phyloP scores from a whole-genome alignment of 2,329 filamentous ascomycete species.

The Septoria petroselini region DNA sequence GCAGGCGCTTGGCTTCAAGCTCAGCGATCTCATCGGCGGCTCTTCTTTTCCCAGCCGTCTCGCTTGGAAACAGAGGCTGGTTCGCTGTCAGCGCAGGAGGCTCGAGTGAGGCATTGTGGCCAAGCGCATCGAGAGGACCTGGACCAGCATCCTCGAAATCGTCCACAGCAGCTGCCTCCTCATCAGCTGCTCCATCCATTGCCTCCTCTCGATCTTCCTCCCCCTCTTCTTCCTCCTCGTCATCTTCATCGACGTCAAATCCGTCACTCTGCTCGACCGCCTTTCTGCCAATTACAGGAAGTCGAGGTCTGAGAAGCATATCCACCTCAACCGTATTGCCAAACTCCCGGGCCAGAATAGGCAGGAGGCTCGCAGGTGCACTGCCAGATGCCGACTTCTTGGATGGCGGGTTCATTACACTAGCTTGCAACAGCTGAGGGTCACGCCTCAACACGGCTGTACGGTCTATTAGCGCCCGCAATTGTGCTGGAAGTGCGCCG shows the following conservation, averaged over 20 bases:
- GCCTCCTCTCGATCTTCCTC: slow-evolving; percentile 20
- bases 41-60: slow-evolving; percentile 12
- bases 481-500: slow-evolving; percentile 65
- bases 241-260: slow-evolving; percentile 19
- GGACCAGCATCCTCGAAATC: slow-evolving; percentile 1
- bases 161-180: background rate
- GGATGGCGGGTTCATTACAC: slow-evolving; percentile 69
- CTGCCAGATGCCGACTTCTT: slow-evolving; percentile 49
- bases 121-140: slow-evolving; percentile 15
- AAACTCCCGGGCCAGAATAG: slow-evolving; percentile 69
- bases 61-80: background rate
- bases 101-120: slow-evolving; percentile 12
- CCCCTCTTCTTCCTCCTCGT: slow-evolving; percentile 23
- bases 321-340: slow-evolving; percentile 65
- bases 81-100: slow-evolving; percentile 2
- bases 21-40: slow-evolving; percentile 11
- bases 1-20: slow-evolving; percentile 23
- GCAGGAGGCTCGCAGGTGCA: slow-evolving; percentile 68
- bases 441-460: slow-evolving; percentile 70
- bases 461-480: slow-evolving; percentile 74
- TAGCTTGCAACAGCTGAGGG: slow-evolving; percentile 72
- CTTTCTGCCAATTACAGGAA: slow-evolving; percentile 41
- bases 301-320: slow-evolving; percentile 58
- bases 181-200: slow-evolving; percentile 1
- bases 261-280: background rate